These are phyloP conservation scores for Phytophthora ramorum DNA, from an alignment of 352 stramenopile genomes.

Conservation along the genomic window DNA sequence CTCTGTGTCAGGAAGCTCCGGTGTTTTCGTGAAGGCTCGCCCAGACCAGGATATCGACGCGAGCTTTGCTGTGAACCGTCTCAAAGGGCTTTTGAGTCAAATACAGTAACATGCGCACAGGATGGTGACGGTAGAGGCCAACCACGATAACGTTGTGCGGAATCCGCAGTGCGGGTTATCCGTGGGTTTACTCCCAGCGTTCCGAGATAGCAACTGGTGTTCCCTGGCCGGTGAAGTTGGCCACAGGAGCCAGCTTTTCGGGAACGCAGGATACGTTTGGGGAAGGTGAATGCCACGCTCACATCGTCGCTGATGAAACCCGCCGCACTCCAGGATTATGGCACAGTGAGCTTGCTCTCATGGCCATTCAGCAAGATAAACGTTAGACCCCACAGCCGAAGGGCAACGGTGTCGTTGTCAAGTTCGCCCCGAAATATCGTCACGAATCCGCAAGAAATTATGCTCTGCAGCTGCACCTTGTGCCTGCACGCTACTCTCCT, in stretches of 20 bases:
- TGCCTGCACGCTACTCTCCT: too few species aligned
- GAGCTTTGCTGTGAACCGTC: constrained; percentile 21
- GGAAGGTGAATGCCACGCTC: background rate
- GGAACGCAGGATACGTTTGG: too few species aligned
- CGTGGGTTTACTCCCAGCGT: background rate
- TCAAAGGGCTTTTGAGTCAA: background rate
- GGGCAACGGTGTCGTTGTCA: too few species aligned
- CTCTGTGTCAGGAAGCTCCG: background rate
- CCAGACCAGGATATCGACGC: background rate
- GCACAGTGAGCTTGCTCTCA: too few species aligned
- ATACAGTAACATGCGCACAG: background rate
- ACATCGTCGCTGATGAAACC: background rate
- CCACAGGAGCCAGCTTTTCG: too few species aligned
- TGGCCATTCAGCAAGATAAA: too few species aligned
- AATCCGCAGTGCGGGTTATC: too few species aligned
- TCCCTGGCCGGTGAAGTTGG: background rate
- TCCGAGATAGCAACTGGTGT: background rate
- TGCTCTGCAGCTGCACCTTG: too few species aligned
- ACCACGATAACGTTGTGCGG: background rate
- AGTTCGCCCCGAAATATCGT: too few species aligned
- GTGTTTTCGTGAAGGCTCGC: background rate
- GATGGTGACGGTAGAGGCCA: constrained; percentile 7
- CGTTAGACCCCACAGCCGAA: too few species aligned
- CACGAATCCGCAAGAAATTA: too few species aligned
- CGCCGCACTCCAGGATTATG: too few species aligned